Conservation (phyloP, 768 basidiomycete genomes). For the Leccinum uliginosum region DNA sequence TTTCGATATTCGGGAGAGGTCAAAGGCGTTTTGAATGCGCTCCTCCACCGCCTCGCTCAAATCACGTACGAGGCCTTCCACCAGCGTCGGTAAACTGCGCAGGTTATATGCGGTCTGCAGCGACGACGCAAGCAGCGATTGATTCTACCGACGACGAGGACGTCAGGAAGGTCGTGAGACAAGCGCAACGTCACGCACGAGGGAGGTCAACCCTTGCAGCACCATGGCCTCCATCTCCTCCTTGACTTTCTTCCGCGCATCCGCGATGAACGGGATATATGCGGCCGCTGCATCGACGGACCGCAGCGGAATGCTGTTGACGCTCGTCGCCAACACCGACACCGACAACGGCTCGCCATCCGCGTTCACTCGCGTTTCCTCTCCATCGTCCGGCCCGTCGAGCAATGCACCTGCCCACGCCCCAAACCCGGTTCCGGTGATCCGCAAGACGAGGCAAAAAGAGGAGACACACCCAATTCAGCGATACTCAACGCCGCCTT, state of each 20-base stretch:
- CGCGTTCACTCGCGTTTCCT: neutral
- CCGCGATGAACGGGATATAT: conserved; percentile 69
- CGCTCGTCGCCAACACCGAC: conserved; percentile 10
- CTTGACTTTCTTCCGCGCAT: conserved; percentile 65
- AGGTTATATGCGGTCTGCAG: conserved; percentile 96
- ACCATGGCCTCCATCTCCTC: conserved; percentile 93
- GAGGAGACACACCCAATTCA: conserved; percentile 61
- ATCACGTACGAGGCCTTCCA: conserved; percentile 73
- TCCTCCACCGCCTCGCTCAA: conserved; percentile 80
- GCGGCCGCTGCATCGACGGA: conserved; percentile 67
- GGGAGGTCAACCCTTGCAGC: conserved; percentile 64
- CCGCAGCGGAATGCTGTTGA: conserved; percentile 53
- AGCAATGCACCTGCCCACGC: conserved; percentile 43
- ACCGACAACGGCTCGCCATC: conserved; percentile 7
- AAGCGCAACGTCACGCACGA: conserved; percentile 47
- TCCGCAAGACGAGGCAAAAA: neutral
- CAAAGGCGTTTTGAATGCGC: conserved; percentile 79
- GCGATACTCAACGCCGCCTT: conserved; percentile 95
- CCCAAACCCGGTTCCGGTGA: neutral
- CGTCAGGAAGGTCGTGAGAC: neutral
- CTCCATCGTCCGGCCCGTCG: conserved; percentile 34
- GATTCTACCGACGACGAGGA: conserved; percentile 53
- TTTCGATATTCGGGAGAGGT: conserved; percentile 80
- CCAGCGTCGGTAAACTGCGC: conserved; percentile 75
- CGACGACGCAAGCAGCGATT: conserved; percentile 85